Evolutionary conservation across 306 rosid genomes (phyloP), one percentile per base, ranked within the genome.

Genomic region (Coriaria nepalensis): DNA sequence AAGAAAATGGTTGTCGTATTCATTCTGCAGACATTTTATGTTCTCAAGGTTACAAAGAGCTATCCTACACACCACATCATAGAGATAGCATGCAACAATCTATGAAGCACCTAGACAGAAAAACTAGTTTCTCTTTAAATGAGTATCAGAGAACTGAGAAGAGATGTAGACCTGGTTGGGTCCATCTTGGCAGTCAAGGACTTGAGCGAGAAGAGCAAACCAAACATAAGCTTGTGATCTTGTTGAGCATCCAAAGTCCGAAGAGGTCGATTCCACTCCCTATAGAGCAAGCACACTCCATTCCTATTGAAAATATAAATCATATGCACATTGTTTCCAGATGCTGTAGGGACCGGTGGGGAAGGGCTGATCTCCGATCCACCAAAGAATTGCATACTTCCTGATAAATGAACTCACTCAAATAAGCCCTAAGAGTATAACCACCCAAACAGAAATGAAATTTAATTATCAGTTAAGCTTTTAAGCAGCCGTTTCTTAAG

Each of bases 171-270:
- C 60, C 55, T 69, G 45, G 83, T 81, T 15, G 94, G 98, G 40
- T 90, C 98, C 95, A 90, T 90, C 70, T 81, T 85, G 51, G 95
- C 92, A 57, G 95, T 85, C 35, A 90, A 61, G 37, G 98, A 90
- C 72, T 85, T 90, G 57, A 90, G 95, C 12, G 94, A 90, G 66
- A 90, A 90, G 51, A 90, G 95, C 43, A 92, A 61, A 41, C 98
- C 98, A 65, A 92, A 92, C 95, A 85, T 85, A 55, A 92, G 83
- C 73, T 92, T 92, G 60, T 92, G 98, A 59, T 92, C 98, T 68
- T 92, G 98, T 33, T 81, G 94, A 13, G 80, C 66, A 62, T 77
- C 64, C 67, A 92, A 68, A 5, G 98, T 92, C 40, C 82, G 75
- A 40, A 82, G 70, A 36, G 98, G 96, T 4, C 96, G 96, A 68